Percentiles rank a stretch among this genome's conserved stretches.
Conservation (phyloP, 768 basidiomycete species). For the Suillus plorans region DNA sequence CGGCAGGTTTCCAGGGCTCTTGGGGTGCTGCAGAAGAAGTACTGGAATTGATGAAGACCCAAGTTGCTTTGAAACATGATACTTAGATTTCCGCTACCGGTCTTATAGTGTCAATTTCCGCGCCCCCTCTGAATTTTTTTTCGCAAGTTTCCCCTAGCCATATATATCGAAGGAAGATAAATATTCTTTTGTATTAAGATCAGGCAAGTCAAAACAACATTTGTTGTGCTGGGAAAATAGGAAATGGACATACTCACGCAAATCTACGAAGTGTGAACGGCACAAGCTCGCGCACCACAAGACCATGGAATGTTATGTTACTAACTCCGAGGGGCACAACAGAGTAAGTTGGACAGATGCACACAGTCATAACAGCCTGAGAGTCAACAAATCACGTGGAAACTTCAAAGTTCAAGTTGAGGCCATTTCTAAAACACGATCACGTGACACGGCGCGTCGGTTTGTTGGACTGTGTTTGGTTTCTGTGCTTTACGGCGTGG, state of each 20-base stretch:
- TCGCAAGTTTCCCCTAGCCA: not conserved
- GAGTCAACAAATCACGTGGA: not conserved
- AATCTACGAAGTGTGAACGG: not conserved
- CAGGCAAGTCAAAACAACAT: not conserved
- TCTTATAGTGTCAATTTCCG: not conserved
- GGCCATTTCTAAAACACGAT: conserved; percentile 19
- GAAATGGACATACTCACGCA: not conserved
- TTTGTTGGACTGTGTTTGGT: conserved; percentile 26
- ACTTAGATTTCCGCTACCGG: not conserved
- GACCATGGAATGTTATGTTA: not conserved
- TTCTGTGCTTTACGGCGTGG: conserved; percentile 5
- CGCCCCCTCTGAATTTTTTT: no score
- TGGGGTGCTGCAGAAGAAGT: conserved; percentile 46
- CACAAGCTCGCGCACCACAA: not conserved
- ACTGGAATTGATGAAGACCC: conserved; percentile 22
- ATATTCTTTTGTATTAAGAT: not conserved
- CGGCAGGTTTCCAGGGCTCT: conserved; percentile 39
- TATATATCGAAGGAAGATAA: not conserved
- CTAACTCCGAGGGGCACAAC: not conserved
- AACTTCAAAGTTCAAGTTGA: not conserved
- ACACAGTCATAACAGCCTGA: not conserved
- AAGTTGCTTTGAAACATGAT: not conserved
- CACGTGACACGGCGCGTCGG: conserved; percentile 34
- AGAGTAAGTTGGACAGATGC: not conserved
- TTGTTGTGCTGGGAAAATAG: not conserved